phyloP scores from a whole-genome alignment of 2,329 filamentous ascomycete species.

The Colletotrichum sp. region DNA sequence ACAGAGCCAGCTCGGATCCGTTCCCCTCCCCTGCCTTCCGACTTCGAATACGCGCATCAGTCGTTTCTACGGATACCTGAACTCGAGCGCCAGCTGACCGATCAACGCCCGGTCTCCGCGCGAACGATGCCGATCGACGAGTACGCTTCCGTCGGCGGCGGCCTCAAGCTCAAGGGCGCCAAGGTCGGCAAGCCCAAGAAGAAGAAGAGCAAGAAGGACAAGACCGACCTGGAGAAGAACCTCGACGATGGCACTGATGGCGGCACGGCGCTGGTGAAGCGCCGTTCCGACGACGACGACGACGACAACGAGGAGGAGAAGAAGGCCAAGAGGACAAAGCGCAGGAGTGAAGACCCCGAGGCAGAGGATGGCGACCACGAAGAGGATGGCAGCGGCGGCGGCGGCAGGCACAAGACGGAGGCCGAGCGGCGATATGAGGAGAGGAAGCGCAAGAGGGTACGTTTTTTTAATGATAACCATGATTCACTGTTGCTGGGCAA shows the following conservation, averaged over 20 bases:
- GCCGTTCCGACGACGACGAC: slow-evolving; percentile 30
- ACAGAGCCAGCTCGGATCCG: neutral
- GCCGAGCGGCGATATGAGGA: slow-evolving; percentile 84
- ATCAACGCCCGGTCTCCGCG: neutral
- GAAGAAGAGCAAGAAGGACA: slow-evolving; percentile 67
- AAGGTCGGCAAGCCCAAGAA: slow-evolving; percentile 69
- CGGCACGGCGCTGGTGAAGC: slow-evolving; percentile 50
- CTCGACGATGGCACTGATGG: slow-evolving; percentile 40
- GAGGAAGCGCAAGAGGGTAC: slow-evolving; percentile 77
- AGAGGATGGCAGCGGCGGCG: slow-evolving; percentile 33
- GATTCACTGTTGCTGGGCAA: neutral
- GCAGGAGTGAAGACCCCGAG: slow-evolving; percentile 30
- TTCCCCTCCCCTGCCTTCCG: neutral
- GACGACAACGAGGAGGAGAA: slow-evolving; percentile 28
- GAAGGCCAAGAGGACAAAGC: slow-evolving; percentile 15
- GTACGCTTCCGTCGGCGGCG: slow-evolving; percentile 72
- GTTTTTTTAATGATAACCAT: slow-evolving; percentile 33
- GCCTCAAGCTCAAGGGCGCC: slow-evolving; percentile 84
- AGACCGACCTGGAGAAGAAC: slow-evolving; percentile 52
- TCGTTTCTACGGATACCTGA: neutral
- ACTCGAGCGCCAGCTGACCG: neutral
- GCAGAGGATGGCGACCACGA: slow-evolving; percentile 35
- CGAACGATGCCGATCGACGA: slow-evolving; percentile 73
- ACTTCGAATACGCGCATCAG: neutral
- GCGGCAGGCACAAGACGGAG: slow-evolving; percentile 73